phyloP scores from a whole-genome alignment of 1,284 basidiomycete genomes.

The Laetiporus sulphureus region DNA sequence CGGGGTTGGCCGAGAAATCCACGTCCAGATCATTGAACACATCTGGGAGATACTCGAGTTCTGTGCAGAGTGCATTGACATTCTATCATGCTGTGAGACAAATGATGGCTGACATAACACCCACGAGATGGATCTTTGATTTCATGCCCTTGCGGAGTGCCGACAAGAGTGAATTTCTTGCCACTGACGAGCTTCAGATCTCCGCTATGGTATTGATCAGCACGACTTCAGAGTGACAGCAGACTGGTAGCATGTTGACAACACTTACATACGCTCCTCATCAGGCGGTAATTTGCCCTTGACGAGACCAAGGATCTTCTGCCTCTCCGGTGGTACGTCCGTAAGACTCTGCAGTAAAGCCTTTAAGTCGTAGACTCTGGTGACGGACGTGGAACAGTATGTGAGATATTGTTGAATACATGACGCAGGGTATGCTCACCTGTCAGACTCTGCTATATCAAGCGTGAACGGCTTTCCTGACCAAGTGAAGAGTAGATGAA shows the following conservation, averaged over 20 bases:
- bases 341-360: conserved; percentile 63
- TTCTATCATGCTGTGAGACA: neutral
- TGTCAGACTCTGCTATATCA: conserved; percentile 65
- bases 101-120: conserved; percentile 12
- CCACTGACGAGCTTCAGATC: conserved; percentile 52
- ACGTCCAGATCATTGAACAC: conserved; percentile 77
- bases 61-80: conserved; percentile 28
- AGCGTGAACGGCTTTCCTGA: conserved; percentile 50
- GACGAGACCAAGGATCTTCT: conserved; percentile 85
- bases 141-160: conserved; percentile 78
- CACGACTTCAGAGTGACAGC: too few species aligned
- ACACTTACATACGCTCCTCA: conserved; percentile 55
- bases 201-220: too few species aligned
- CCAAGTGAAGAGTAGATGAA: conserved; percentile 61
- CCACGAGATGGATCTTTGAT: conserved; percentile 68
- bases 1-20: conserved; percentile 59
- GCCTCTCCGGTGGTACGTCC: conserved; percentile 76
- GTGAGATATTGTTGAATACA: neutral
- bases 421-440: conserved; percentile 31
- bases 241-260: too few species aligned
- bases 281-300: conserved; percentile 74
- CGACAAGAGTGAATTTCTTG: conserved; percentile 77
- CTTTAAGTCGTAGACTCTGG: conserved; percentile 69
- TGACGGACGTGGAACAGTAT: too few species aligned
- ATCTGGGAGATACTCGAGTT: conserved; percentile 62